Conservation (phyloP, 768 basidiomycete species). For the Xanthoconium purpureum region DNA sequence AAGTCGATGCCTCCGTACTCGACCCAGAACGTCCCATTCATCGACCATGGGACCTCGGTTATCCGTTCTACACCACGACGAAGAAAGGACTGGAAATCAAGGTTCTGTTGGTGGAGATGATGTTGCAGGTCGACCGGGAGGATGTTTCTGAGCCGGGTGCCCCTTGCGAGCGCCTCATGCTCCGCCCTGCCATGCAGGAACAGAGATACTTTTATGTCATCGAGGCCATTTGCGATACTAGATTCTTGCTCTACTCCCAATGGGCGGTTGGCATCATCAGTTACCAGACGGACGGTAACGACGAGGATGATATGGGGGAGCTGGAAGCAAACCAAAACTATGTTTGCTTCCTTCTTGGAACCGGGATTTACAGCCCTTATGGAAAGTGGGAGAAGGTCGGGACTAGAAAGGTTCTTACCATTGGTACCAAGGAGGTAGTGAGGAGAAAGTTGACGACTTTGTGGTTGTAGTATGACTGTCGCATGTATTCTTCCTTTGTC, state of each 20-base stretch:
- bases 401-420: slow-evolving; percentile 1
- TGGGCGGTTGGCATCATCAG: slow-evolving; percentile 9
- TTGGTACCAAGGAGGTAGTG: slow-evolving; percentile 2
- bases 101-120: slow-evolving; percentile 7
- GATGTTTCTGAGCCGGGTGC: background rate
- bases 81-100: slow-evolving; percentile 6
- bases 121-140: slow-evolving; percentile 2
- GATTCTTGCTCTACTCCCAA: slow-evolving; percentile 2
- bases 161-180: background rate
- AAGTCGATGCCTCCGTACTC: background rate
- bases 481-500: no score
- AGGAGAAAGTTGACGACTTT: slow-evolving; percentile 1
- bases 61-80: slow-evolving; percentile 2
- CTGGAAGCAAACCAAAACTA: background rate
- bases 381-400: slow-evolving; percentile 6
- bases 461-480: background rate
- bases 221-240: background rate
- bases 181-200: background rate
- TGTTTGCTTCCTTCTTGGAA: slow-evolving; percentile 5
- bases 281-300: slow-evolving; percentile 3
- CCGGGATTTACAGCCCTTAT: slow-evolving; percentile 5
- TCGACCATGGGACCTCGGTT: slow-evolving; percentile 6
- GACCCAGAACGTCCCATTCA: slow-evolving; percentile 2
- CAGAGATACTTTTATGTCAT: slow-evolving; percentile 1
- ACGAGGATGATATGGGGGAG: background rate